phyloP scores from a whole-genome alignment of 371 early-diverging fungal genomes.

The Nematocida displodere region DNA sequence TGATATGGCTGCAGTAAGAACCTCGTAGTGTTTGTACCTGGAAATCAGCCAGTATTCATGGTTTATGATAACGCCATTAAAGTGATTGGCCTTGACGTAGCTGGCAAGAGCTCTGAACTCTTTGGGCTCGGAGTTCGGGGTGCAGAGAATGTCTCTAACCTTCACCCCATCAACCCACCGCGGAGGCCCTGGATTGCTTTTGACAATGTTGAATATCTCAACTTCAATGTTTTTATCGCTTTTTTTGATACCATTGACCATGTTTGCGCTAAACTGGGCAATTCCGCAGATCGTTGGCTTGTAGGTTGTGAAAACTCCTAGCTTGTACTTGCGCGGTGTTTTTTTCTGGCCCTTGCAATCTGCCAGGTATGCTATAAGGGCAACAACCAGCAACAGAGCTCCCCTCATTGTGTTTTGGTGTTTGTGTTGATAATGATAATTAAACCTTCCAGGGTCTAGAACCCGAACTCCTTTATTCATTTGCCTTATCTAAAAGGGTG shows the following conservation, averaged over 20 bases:
- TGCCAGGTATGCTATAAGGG: no score
- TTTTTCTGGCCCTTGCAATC: no score
- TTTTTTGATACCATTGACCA: not conserved
- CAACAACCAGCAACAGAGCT: no score
- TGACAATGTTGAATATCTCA: not conserved
- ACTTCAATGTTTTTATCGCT: not conserved
- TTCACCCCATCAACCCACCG: not conserved
- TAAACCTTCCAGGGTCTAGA: no score
- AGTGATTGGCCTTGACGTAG: not conserved
- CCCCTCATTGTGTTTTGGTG: no score
- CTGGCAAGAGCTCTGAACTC: not conserved
- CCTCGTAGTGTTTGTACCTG: not conserved
- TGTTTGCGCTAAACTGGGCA: conserved; percentile 5
- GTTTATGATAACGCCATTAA: conserved; percentile 13
- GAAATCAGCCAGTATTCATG: conserved; percentile 4
- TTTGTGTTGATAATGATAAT: no score
- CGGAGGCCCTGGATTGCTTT: not conserved
- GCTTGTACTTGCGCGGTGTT: not conserved
- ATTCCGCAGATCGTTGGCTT: conserved; percentile 7
- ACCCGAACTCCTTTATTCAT: no score
- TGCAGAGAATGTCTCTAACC: not conserved
- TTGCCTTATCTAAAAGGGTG: not conserved
- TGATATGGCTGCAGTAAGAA: not conserved
- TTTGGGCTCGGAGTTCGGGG: not conserved
- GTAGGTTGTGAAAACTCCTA: conserved; percentile 28